phyloP scores from a whole-genome alignment of 108 stramenopile species.

The Cyclostephanos invisitatus region DNA sequence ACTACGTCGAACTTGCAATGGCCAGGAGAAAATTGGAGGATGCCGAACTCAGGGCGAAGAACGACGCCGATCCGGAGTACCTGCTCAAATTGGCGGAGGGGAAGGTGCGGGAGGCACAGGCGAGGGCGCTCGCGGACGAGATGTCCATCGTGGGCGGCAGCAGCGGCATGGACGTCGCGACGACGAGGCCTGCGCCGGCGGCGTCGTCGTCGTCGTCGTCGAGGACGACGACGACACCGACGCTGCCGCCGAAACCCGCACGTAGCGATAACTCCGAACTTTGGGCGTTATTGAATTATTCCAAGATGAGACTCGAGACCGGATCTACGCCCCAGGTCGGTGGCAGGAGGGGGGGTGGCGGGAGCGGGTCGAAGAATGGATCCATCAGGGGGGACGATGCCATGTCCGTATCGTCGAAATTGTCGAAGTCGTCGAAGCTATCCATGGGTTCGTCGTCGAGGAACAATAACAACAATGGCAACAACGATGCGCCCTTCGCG shows the following conservation, averaged over 20 bases:
- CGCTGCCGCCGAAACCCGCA: constrained; percentile 24
- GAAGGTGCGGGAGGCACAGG: constrained; percentile 43
- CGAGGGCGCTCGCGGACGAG: constrained; percentile 42
- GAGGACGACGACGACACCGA: constrained; percentile 21
- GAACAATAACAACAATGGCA: too few species aligned
- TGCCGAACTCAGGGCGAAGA: constrained; percentile 11
- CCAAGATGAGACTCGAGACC: constrained; percentile 44
- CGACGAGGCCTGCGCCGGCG: too few species aligned
- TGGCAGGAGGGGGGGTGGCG: constrained; percentile 17
- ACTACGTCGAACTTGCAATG: constrained; percentile 14
- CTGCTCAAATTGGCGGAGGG: constrained; percentile 29
- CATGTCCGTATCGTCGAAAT: constrained; percentile 32
- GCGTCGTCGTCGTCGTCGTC: too few species aligned
- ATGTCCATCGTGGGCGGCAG: constrained; percentile 8
- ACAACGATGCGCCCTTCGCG: constrained; percentile 6
- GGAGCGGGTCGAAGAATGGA: constrained; percentile 16
- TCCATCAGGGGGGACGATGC: constrained; percentile 24
- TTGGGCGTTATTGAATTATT: constrained; percentile 52
- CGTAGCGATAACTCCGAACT: constrained; percentile 46
- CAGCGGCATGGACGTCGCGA: too few species aligned
- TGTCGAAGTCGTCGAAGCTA: constrained; percentile 35
- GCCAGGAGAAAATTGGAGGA: constrained; percentile 12
- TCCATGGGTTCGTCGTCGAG: constrained; percentile 22
- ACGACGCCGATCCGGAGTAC: constrained; percentile 15
- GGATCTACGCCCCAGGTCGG: constrained; percentile 42